Percentiles rank a stretch among this genome's conserved stretches.
phyloP scores from a whole-genome alignment of 441 rosid genomes.

The Euphorbia schlechtendalii region DNA sequence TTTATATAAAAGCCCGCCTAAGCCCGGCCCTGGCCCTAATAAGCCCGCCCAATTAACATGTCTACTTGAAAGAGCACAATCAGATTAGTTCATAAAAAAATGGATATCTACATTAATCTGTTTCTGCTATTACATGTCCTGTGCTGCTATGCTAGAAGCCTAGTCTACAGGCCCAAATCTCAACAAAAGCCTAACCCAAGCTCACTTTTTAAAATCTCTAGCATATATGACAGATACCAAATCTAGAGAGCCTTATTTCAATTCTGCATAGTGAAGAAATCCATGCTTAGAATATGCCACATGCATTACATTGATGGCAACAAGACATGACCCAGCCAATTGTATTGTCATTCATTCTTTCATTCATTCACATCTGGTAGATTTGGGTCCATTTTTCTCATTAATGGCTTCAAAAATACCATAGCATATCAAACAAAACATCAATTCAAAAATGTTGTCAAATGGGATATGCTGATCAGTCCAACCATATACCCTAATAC shows the following conservation, averaged over 20 bases:
- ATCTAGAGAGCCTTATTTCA: not conserved
- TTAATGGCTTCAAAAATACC: not conserved
- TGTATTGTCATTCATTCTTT: too few relatives aligned
- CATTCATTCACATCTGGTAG: not conserved
- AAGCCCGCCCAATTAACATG: too few relatives aligned
- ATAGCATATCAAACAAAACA: constrained; percentile 6
- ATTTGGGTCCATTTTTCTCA: not conserved
- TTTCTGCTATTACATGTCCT: not conserved
- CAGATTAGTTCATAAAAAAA: too few relatives aligned
- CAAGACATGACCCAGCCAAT: not conserved
- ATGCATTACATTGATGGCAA: not conserved
- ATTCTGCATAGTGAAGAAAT: not conserved
- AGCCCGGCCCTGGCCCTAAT: too few relatives aligned
- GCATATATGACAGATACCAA: not conserved
- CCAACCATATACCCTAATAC: constrained; percentile 19
- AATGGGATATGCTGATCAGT: constrained; percentile 15
- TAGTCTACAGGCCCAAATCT: not conserved
- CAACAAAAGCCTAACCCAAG: not conserved
- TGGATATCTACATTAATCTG: not conserved
- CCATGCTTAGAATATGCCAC: not conserved
- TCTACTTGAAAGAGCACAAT: too few relatives aligned
- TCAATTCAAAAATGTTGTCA: not conserved
- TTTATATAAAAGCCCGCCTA: too few relatives aligned
- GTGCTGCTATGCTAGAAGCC: not conserved
- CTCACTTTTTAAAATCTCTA: not conserved